Evolutionary conservation across 352 stramenopile species (phyloP), one percentile per base, ranked within the genome.

Genomic region (Phytophthora pisi): DNA sequence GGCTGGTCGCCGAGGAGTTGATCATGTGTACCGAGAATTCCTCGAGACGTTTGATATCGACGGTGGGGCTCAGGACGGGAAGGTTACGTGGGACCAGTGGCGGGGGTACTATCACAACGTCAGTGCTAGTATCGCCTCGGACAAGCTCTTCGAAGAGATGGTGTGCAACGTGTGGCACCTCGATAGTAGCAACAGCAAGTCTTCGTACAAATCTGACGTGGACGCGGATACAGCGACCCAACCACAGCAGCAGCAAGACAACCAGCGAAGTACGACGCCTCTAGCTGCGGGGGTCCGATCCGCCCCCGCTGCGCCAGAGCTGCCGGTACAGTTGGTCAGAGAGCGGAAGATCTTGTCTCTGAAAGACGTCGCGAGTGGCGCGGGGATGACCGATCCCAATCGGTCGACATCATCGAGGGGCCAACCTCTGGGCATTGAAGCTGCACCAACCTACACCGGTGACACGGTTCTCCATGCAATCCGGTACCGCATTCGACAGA

Each of bases 91-190:
- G 72, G 67, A 75, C 3, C 80, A 91, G 63, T 94, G 83, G 84
- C 64, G 69, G 15, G 74, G 92, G 45, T 98, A 98, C 75, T 98
- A 98, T 70, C 75, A 89, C 42, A 97, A 97, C 72, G 74, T 98
- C 4, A 95, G 84, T 50, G 89, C 89, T 5, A 90, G 76, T 49
- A 95, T 98, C 60, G 91, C 96, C 34, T 81, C 92, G 53, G 89
- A 98, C 64, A 88, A 97, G 56, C 96, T 93, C 55, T 98, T 98
- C 60, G 90, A 97, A 68, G 74, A 95, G 24, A 97, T 98, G 84
- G 91, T 98, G 66, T 87, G 89, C 65, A 97, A 92, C 51, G 88
- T 82, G 20, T 89, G 81, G 79, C 78, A 89, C 34, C 84, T 93
- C 40, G 77, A 42, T 2, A 16, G 46, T 5, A 23, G 16, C 28